phyloP scores from a whole-genome alignment of 192 early-diverging fungal genomes.

The Podila epigama region DNA sequence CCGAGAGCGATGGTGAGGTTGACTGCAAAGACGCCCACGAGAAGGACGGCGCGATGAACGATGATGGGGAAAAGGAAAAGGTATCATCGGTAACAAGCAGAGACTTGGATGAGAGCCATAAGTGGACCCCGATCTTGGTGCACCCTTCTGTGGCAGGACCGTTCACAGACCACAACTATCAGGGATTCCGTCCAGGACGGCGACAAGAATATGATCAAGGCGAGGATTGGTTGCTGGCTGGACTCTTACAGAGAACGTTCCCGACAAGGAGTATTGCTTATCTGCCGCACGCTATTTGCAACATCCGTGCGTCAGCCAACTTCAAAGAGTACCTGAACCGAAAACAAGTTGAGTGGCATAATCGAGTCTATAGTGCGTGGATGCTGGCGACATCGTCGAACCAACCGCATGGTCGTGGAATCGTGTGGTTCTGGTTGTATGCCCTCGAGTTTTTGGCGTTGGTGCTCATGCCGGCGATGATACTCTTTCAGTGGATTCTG shows the following conservation, averaged over 20 bases:
- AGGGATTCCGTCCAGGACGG: too few species aligned
- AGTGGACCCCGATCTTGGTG: slow-evolving; percentile 17
- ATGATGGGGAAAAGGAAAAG: neutral
- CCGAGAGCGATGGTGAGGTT: neutral
- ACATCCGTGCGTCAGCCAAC: neutral
- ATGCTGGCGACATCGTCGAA: neutral
- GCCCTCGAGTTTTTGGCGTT: slow-evolving; percentile 19
- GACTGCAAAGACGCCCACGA: neutral
- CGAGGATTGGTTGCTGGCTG: slow-evolving; percentile 24
- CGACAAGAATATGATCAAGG: slow-evolving; percentile 7
- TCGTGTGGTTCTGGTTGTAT: slow-evolving; percentile 5
- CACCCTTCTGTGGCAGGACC: slow-evolving; percentile 27
- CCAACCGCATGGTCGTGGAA: slow-evolving; percentile 2
- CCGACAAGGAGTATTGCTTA: slow-evolving; percentile 6
- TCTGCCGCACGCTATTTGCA: slow-evolving; percentile 12
- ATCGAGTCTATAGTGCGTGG: neutral
- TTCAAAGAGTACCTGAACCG: neutral
- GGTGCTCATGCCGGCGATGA: slow-evolving; percentile 1
- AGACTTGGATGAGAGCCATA: neutral
- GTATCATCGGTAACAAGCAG: neutral
- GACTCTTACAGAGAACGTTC: slow-evolving; percentile 16
- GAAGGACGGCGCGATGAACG: neutral
- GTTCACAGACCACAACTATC: too few species aligned
- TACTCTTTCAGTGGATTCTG: neutral
- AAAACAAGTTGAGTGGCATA: neutral